Evolutionary conservation across 2,329 filamentous ascomycete genomes (phyloP), one percentile per base, ranked within the genome.

Genomic region (Fusarium ambrosium): DNA sequence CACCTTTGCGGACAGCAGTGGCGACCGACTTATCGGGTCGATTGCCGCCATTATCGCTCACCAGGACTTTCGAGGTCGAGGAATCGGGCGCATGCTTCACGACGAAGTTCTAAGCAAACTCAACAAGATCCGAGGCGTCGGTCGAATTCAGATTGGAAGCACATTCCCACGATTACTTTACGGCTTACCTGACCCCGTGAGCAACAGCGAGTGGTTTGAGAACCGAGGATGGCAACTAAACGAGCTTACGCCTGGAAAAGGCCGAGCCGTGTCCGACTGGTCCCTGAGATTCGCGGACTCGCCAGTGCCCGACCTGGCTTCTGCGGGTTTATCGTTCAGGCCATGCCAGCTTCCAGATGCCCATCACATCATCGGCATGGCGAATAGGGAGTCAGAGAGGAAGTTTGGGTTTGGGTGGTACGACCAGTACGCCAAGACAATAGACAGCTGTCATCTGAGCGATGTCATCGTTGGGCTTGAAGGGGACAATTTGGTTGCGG

Each of bases 141-240:
- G 85, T 45, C 86, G 87, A 18, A 80, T 91, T 58, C 89, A 90
- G 72, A 83, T 91, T 13, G 90, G 90, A 58, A 89, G 86, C 75
- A 88, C 88, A 0, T 91, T 91, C 74, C 90, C 90, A 29, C 86
- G 90, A 27, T 82, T 91, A 1, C 79, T 92, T 6, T 89, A 88
- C 75, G 90, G 90, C 0, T 82, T 89, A 43, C 88, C 88, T 0
- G 70, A 81, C 5, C 85, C 85, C 14, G 80, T 84, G 36, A 76
- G 81, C 6, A 83, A 82, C 7, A 81, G 85, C 63, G 84, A 85
- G 24, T 91, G 89, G 89, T 90, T 91, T 72, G 81, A 83, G 53
- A 85, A 85, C 39, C 85, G 88, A 62, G 88, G 87, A 13, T 92
- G 90, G 90, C 79, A 82, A 24, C 83, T 90, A 70, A 82, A 87